phyloP scores from a whole-genome alignment of 306 rosid genomes.

The Fagus crenata region DNA sequence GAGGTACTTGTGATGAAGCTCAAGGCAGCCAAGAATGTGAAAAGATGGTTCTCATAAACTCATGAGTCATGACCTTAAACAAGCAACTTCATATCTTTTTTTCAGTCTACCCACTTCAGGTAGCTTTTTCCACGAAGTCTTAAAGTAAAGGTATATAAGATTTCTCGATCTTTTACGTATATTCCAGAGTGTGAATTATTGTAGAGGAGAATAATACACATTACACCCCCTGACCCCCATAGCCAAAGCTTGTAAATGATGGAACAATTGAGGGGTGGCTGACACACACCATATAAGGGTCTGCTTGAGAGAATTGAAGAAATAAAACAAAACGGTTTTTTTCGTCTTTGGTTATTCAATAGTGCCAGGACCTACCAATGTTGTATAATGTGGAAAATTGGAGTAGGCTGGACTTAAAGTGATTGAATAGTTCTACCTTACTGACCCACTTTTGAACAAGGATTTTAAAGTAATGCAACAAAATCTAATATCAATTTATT shows the following conservation, averaged over 20 bases:
- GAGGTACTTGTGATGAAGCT: conserved; percentile 95
- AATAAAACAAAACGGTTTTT: background rate
- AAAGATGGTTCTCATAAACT: conserved; percentile 64
- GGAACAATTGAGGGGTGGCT: conserved; percentile 35
- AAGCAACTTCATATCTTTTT: conserved; percentile 16
- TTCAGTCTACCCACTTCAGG: conserved; percentile 39
- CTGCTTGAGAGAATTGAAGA: background rate
- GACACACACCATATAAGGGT: background rate
- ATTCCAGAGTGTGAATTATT: conserved; percentile 24
- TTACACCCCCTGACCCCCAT: background rate
- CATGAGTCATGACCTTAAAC: background rate
- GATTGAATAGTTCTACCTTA: background rate
- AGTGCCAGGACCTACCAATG: too few relatives aligned
- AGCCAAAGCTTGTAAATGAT: conserved; percentile 41
- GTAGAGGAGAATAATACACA: conserved; percentile 24
- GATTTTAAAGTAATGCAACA: background rate
- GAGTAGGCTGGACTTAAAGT: background rate
- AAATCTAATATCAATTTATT: background rate
- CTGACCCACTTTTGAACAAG: background rate
- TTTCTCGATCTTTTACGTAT: conserved; percentile 30
- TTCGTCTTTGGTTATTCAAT: too few relatives aligned
- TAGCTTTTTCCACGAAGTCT: conserved; percentile 30
- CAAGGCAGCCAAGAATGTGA: conserved; percentile 49
- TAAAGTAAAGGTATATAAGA: conserved; percentile 25
- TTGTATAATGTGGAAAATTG: background rate